These are phyloP conservation scores for Boletellus deceptivus DNA, from an alignment of 1,284 basidiomycete species.

Conservation along the genomic window DNA sequence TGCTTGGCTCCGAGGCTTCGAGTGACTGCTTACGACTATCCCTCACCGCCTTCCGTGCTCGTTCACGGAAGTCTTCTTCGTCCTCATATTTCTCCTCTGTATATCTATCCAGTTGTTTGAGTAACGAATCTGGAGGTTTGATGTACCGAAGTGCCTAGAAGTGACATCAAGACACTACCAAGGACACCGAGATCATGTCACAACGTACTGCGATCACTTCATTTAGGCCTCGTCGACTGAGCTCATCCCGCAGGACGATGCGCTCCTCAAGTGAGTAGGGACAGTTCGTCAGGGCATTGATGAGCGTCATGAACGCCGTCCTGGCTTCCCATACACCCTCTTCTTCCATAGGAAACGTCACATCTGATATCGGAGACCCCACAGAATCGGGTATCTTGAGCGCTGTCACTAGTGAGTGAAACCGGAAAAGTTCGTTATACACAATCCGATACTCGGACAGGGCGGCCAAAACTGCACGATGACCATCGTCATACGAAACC, in stretches of 20 bases:
- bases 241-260: constrained; percentile 76
- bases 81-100: constrained; percentile 88
- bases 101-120: constrained; percentile 79
- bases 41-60: constrained; percentile 46
- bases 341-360: constrained; percentile 47
- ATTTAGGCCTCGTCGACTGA: constrained; percentile 76
- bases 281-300: constrained; percentile 80
- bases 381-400: constrained; percentile 55
- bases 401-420: constrained; percentile 70
- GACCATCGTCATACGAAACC: constrained; percentile 69
- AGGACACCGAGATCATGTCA: neutral
- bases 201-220: constrained; percentile 76
- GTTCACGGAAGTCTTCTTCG: constrained; percentile 77
- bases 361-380: constrained; percentile 36
- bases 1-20: constrained; percentile 47
- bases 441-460: constrained; percentile 76
- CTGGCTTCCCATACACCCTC: constrained; percentile 82
- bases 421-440: constrained; percentile 77
- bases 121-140: constrained; percentile 69
- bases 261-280: constrained; percentile 79
- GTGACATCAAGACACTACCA: neutral
- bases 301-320: constrained; percentile 70
- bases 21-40: constrained; percentile 36
- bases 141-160: constrained; percentile 69
- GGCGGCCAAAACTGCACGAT: constrained; percentile 71